Percentiles rank a stretch among this genome's conserved stretches.
Conservation (phyloP, 306 rosid genomes). For the Trifolium pratense region DNA sequence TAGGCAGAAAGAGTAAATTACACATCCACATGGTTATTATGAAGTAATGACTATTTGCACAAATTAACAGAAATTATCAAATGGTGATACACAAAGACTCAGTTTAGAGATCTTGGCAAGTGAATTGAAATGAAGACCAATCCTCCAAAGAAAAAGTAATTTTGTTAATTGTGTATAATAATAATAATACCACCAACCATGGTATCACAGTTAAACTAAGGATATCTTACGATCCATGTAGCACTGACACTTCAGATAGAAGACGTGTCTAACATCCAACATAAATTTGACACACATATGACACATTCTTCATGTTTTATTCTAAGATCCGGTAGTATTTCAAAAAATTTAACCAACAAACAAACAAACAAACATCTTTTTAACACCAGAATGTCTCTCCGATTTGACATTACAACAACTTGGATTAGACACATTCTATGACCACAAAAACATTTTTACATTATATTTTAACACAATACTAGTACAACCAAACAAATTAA, state of each 20-base stretch:
- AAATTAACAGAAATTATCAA: conserved; percentile 11
- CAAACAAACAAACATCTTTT: neutral
- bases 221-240: neutral
- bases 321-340: neutral
- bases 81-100: neutral
- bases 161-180: neutral
- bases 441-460: neutral
- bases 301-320: neutral
- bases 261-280: too few species aligned
- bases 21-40: neutral
- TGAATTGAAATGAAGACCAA: neutral
- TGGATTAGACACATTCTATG: neutral
- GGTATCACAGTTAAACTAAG: neutral
- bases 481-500: neutral
- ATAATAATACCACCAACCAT: too few species aligned
- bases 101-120: conserved; percentile 20
- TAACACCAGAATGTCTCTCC: neutral
- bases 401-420: neutral
- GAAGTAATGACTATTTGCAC: neutral
- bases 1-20: conserved; percentile 9
- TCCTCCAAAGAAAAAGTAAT: neutral
- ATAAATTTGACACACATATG: too few species aligned
- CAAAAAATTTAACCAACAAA: neutral
- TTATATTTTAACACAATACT: too few species aligned
- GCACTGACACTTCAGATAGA: too few species aligned